Conservation (phyloP, 768 basidiomycete genomes). For the Termitomyces sp. region DNA sequence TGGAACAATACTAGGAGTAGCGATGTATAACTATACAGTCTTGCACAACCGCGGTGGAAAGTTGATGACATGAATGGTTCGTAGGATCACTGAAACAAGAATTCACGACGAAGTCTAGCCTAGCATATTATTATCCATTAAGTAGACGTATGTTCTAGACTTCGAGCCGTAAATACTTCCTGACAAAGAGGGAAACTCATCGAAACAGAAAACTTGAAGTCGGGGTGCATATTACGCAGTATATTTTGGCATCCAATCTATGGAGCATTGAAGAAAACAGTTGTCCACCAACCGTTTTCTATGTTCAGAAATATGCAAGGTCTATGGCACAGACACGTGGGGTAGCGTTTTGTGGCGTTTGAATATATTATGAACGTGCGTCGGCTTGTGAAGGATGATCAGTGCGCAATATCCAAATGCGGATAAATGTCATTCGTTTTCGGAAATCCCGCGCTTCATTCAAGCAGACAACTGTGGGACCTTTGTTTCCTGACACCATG, state of each 20-base stretch:
- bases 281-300: no score
- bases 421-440: not conserved
- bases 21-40: not conserved
- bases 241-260: no score
- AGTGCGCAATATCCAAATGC: not conserved
- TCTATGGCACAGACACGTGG: not conserved
- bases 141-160: not conserved
- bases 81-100: not conserved
- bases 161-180: not conserved
- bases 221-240: no score
- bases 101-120: not conserved
- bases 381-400: not conserved
- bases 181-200: not conserved
- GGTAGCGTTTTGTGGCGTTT: not conserved
- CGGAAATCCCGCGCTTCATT: not conserved
- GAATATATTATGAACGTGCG: not conserved
- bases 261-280: no score
- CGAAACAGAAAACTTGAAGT: not conserved
- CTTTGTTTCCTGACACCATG: slow-evolving; percentile 40
- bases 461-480: not conserved
- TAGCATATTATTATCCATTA: not conserved
- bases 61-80: not conserved
- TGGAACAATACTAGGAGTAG: not conserved
- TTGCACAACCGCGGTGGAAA: not conserved
- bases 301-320: not conserved